These are phyloP conservation scores for Dipsacomyces acuminosporus DNA, from an alignment of 371 early-diverging fungal genomes.

Conservation along the genomic window DNA sequence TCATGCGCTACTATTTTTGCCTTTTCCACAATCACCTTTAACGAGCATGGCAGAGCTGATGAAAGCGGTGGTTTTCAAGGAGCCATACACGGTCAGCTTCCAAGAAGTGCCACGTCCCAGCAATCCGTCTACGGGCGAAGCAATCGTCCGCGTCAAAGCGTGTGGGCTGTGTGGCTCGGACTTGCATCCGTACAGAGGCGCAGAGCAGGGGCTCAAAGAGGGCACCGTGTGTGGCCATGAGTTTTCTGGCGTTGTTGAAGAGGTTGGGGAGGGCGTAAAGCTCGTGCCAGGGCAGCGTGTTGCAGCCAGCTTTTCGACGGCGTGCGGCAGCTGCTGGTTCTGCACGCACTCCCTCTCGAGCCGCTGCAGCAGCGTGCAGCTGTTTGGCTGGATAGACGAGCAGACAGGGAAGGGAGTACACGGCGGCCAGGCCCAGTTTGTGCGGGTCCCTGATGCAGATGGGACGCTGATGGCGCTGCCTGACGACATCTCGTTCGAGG, in stretches of 20 bases:
- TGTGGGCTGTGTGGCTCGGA: constrained; percentile 38
- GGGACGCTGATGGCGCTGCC: constrained; percentile 36
- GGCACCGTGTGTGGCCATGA: constrained; percentile 48
- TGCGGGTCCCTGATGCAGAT: constrained; percentile 43
- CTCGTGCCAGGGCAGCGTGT: constrained; percentile 22
- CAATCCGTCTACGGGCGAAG: constrained; percentile 21
- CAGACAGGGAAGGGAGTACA: constrained; percentile 35
- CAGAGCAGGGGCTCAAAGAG: constrained; percentile 19
- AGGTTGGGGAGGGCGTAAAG: constrained; percentile 47
- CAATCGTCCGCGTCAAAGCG: constrained; percentile 35
- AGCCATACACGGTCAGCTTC: constrained; percentile 17
- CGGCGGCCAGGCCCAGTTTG: constrained; percentile 47
- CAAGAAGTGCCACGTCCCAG: constrained; percentile 19
- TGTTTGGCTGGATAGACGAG: constrained; percentile 29
- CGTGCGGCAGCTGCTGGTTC: constrained; percentile 33
- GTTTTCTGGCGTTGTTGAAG: constrained; percentile 49
- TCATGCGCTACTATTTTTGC: no score
- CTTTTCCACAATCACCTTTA: no score
- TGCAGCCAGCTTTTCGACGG: constrained; percentile 34
- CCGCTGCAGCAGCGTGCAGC: constrained; percentile 25
- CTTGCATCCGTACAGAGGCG: constrained; percentile 29
- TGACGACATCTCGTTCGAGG: constrained; percentile 26
- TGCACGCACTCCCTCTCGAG: constrained; percentile 24
- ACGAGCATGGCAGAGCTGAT: constrained; percentile 4
- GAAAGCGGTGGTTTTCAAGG: constrained; percentile 30